Evolutionary conservation across 306 rosid species (phyloP).

Genomic region (Acmispon strigosus): DNA sequence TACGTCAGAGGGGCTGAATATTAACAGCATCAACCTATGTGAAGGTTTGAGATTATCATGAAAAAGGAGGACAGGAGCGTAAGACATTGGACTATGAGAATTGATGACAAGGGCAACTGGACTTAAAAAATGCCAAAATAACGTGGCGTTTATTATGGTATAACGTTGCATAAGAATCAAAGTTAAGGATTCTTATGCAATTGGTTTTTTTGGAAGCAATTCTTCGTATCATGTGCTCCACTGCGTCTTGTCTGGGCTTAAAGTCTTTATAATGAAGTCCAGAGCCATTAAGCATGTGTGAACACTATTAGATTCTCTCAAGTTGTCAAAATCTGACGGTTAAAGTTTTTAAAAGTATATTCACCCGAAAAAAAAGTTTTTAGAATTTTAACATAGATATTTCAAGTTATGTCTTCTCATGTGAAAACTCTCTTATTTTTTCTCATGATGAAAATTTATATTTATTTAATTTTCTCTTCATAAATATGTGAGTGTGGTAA

Average conservation of each 20-base stretch:
- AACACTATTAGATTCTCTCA: not conserved
- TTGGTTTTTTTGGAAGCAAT: too few relatives aligned
- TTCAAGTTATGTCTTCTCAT: too few relatives aligned
- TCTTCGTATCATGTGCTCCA: not conserved
- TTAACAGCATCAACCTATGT: not conserved
- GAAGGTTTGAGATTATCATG: not conserved
- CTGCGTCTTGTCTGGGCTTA: not conserved
- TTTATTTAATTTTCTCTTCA: too few relatives aligned
- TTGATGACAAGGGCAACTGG: too few relatives aligned
- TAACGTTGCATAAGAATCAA: not conserved
- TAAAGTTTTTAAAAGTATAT: too few relatives aligned
- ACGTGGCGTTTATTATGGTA: not conserved
- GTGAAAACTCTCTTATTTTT: too few relatives aligned
- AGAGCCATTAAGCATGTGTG: not conserved
- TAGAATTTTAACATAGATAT: too few relatives aligned
- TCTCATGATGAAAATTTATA: too few relatives aligned
- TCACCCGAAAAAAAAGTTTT: too few relatives aligned
- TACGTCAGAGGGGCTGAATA: conserved; percentile 7
- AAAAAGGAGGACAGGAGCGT: not conserved
- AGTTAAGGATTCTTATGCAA: not conserved
- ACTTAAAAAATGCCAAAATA: not conserved
- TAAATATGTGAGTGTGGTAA: too few relatives aligned
- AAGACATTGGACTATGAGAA: not conserved
- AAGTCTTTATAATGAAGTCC: not conserved
- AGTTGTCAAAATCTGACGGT: too few relatives aligned